Evolutionary conservation across 2,329 filamentous ascomycete species (phyloP), one percentile per base, ranked within the genome.

Genomic region (Epichloe elymi): DNA sequence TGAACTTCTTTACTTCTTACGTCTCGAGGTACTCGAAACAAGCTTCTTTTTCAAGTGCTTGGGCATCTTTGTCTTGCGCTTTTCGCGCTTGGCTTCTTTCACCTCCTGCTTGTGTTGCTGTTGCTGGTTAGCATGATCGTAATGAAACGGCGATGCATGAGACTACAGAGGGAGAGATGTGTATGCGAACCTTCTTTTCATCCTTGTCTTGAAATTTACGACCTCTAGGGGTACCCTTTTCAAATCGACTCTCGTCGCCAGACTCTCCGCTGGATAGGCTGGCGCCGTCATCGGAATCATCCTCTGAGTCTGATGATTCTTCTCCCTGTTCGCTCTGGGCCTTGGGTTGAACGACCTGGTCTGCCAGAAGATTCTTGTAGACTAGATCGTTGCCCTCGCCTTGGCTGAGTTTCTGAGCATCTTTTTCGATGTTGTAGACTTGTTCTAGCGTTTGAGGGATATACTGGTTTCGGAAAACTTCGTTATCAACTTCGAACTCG

Each of bases 391-490:
- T 78, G 19, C 83, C 86, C 56, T 85, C 76, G 5, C 88, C 89
- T 42, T 81, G 75, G 7, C 79, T 79, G 20, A 95, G 78, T 64
- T 82, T 83, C 59, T 88, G 83, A 2, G 83, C 87, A 59, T 97
- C 93, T 59, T 90, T 85, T 67, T 97, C 93, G 48, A 95, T 83
- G 64, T 98, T 90, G 66, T 96, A 96, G 4, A 98, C 91, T 63
- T 98, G 88, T 58, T 97, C 87, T 42, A 98, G 75, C 0, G 87
- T 97, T 67, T 95, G 90, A 0, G 93, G 93, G 49, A 98, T 97
- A 66, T 94, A 98, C 66, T 96, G 88, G 61, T 95, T 86, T 60
- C 91, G 80, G 72, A 96, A 98, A 5, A 97, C 93, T 57, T 93
- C 87, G 52, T 89, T 88, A 60, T 95, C 87, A 10, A 91, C 81